Evolutionary conservation across 2,329 filamentous ascomycete genomes (phyloP).

Genomic region (Calonectria ilicicola): DNA sequence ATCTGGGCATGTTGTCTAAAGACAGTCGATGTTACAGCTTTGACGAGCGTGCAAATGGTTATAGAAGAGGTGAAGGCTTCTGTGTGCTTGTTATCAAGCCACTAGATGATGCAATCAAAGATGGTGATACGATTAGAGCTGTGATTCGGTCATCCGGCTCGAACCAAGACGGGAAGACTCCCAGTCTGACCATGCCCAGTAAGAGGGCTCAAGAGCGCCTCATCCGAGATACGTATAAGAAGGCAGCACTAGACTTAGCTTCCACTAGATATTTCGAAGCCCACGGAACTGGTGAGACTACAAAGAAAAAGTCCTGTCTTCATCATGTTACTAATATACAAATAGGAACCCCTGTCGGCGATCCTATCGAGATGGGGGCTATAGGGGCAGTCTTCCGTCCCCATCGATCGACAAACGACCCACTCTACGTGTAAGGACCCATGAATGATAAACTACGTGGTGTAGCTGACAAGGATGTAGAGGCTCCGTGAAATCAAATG

Average conservation of each 20-base stretch:
- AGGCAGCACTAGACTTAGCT: constrained; percentile 39
- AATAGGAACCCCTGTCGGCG: background rate
- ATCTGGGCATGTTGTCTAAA: constrained; percentile 59
- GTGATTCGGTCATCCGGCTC: constrained; percentile 44
- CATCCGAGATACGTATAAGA: constrained; percentile 44
- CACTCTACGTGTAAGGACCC: background rate
- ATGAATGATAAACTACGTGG: background rate
- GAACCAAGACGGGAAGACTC: constrained; percentile 56
- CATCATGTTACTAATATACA: background rate
- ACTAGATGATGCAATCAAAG: constrained; percentile 58
- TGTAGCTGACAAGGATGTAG: background rate
- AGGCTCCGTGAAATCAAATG: constrained; percentile 41
- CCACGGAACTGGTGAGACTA: constrained; percentile 29
- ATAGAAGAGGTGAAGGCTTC: constrained; percentile 43
- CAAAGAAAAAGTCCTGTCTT: background rate
- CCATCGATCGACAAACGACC: background rate
- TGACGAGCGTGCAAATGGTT: constrained; percentile 47
- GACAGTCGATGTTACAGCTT: constrained; percentile 48
- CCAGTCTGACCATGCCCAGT: constrained; percentile 49
- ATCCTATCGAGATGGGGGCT: background rate
- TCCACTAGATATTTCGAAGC: constrained; percentile 48
- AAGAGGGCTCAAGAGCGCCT: constrained; percentile 31
- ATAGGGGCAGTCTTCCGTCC: background rate
- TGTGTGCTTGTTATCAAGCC: constrained; percentile 61
- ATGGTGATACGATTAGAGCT: constrained; percentile 53